Base-by-base conservation (phyloP, 805 yeast genomes). In the Yamadazyma scolyti region DNA sequence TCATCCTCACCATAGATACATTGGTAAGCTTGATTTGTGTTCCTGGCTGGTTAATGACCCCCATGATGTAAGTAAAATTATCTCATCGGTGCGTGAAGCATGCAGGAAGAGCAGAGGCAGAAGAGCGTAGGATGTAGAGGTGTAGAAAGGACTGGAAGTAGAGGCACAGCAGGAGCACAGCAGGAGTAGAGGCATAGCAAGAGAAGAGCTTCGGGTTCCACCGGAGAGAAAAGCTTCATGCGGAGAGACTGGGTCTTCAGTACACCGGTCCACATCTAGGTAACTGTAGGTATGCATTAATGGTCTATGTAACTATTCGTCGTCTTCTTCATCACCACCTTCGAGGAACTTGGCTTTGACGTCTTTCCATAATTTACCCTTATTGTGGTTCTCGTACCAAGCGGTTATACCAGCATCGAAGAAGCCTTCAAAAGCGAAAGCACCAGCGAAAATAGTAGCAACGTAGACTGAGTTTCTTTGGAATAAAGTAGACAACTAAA, bases 381-480 rank as follows among this genome's bases (percentile, higher is more conserved):
- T 75, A 76, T 84, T 84, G 72, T 81, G 87, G 60, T 65, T 61
- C 52, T 79, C 84, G 68, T 79, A 83, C 82, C 82, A 83, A 28
- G 52, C 53, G 50, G 82, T 83, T 42, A 82, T 68, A 41, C 72
- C 79, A 40, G 62, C 57, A 56, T 84, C 93, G 46, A 82, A 82
- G 52, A 71, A 70, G 30, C 79, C 80, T 68, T 86, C 90, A 75
- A 88, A 87, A 42, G 79, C 77, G 55, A 89, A 89, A 28, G 97
- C 88, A 50, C 84, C 78, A 30, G 78, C 82, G 48, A 89, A 82
- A 40, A 89, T 71, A 41, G 93, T 70, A 44, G 86, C 85, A 41
- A 89, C 95, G 64, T 74, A 86, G 42, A 82, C 71, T 28, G 97
- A 76, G 78, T 90, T 89, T 75, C 96, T 85, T 76, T 86, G 86